phyloP scores from a whole-genome alignment of 2,329 filamentous ascomycete genomes.

The Fusarium xylarioides region DNA sequence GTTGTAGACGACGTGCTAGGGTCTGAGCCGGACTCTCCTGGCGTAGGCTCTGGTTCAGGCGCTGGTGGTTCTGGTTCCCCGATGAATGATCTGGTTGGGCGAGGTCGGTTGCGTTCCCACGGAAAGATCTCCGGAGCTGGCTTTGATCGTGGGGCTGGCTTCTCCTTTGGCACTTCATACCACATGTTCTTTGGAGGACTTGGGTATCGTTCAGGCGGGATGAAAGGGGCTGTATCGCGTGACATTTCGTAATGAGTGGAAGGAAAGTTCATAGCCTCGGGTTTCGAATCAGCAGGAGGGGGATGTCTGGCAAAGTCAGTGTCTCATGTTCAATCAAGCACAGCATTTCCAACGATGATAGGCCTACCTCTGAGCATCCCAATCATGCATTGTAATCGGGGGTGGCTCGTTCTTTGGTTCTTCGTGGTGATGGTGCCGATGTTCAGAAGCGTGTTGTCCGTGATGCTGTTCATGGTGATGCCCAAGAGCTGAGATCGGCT shows the following conservation, averaged over 20 bases:
- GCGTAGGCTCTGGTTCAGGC: not conserved
- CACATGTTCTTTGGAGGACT: slow-evolving; percentile 89
- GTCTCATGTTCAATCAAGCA: not conserved
- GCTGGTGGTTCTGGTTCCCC: slow-evolving; percentile 29
- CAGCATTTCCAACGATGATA: not conserved
- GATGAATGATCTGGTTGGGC: slow-evolving; percentile 70
- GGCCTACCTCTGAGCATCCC: slow-evolving; percentile 65
- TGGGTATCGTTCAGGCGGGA: slow-evolving; percentile 79
- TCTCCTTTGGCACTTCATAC: slow-evolving; percentile 79
- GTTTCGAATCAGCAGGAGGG: slow-evolving; percentile 73
- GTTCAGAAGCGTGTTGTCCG: not conserved
- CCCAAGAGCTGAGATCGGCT: slow-evolving; percentile 47
- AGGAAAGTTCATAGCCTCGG: slow-evolving; percentile 88
- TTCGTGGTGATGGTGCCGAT: slow-evolving; percentile 27
- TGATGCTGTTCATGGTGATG: slow-evolving; percentile 38
- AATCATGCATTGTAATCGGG: slow-evolving; percentile 49
- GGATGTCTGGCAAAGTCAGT: slow-evolving; percentile 60
- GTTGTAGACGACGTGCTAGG: not conserved
- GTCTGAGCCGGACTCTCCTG: not conserved
- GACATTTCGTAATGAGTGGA: slow-evolving; percentile 85
- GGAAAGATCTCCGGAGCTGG: slow-evolving; percentile 81
- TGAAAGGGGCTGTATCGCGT: slow-evolving; percentile 76
- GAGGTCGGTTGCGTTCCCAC: slow-evolving; percentile 79
- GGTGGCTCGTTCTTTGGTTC: slow-evolving; percentile 38
- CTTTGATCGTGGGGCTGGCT: slow-evolving; percentile 62